Evolutionary conservation across 768 basidiomycete genomes (phyloP), one percentile per base, ranked within the genome.

Genomic region (Tylopilus subfusipes): DNA sequence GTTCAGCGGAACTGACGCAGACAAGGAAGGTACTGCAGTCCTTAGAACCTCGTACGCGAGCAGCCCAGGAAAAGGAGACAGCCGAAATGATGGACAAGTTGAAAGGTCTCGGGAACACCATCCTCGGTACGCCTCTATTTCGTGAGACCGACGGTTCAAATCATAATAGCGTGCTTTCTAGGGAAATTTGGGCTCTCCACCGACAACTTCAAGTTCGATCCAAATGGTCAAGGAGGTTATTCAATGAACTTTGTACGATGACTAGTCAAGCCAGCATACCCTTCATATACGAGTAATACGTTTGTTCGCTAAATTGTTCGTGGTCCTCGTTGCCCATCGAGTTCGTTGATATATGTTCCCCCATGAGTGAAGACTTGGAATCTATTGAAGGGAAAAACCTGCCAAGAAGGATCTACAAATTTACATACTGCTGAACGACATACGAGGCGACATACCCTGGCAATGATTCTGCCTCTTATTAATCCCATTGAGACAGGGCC

Each of bases 181-280:
- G 92, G 93, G 4, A 90, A 89, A 56, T 98, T 98, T 66, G 96
- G 97, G 18, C 70, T 98, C 58, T 93, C 88, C 14, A 98, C 95
- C 0, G 86, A 98, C 67, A 98, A 96, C 73, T 98, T 98, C 80
- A 89, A 98, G 73, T 92, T 99, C 64, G 85, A 86, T 55, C 92
- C 92, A 18, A 95, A 96, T 59, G 91, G 87, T 7, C 86, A 93
- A 57, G 96, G 96, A n/a, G 93, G 96, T 0, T 98, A 98, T 74
- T 90, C 88, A 1, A 83, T 98, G 82, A 90, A 90, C 63, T 97
- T 98, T 67, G 75, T 74, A 42, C 79, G 68, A 62, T 86, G 69
- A 78, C 50, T 33, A 12, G 13, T 3, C 22, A 29, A 40, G 36
- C 13, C 33, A 13, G 12, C 45, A 44, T 51, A 39, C 34, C 42